Base-by-base conservation (phyloP, 2,329 filamentous ascomycete species). In the Aspergillus vadensis region DNA sequence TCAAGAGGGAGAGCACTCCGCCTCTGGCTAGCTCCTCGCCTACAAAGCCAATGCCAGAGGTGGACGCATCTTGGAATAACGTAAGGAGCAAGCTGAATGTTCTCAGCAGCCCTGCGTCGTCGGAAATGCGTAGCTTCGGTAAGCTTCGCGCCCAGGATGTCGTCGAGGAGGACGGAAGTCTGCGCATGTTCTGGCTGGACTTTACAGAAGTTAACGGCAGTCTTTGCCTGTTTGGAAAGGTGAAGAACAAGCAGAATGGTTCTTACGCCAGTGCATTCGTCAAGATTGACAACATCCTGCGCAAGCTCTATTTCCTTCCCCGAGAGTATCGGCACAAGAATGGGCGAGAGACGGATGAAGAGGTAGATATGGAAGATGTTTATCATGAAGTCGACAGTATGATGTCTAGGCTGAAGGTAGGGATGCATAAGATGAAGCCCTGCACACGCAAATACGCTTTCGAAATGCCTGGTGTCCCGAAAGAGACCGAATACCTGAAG, bases 121-220 rank as follows among this genome's bases (percentile, higher is more conserved):
- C 85, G 3, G 89, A 92, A 65, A 80, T 82, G 36, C 69, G 71
- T 21, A 83, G 81, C 8, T 85, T 91, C 65, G 92, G 92, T 43
- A 99, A 98, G 77, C 84, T 97, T 52, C 87, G 89, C 65, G 84
- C 91, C 60, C 86, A 90, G 64, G 90, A 96, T 76, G 92, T 91
- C n/a, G 79, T 96, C n/a, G 94, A 98, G 74, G 88, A 91, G 64
- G 93, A 99, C 71, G 95, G 94, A 38, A 96, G 91, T 68, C 82
- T 99, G 30, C 89, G 89, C 67, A 92, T 99, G 81, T 99, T 97
- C 80, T 99, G 95, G 95, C 90, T 91, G 7, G 95, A 99, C 76
- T 99, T 97, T 72, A 92, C 90, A 0, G 95, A 99, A 73, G 82
- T 97, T 73, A 92, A 93, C 70, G 94, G 94, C 61, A 95, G 88